Base-by-base conservation (phyloP, 2,329 filamentous ascomycete genomes). In the Nectriaceae sp. region DNA sequence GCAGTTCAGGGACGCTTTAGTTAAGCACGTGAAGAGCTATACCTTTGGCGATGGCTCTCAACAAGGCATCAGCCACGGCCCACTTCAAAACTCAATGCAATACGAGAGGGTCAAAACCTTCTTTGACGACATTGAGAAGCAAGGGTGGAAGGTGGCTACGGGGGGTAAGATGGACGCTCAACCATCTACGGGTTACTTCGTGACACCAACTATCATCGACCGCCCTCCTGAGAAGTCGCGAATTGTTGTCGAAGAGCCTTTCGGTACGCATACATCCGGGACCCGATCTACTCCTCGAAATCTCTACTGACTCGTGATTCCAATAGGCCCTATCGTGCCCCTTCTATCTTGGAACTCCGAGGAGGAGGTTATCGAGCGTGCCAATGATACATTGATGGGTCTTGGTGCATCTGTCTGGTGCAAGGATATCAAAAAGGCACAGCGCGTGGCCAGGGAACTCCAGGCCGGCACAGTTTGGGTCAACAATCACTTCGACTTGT, bases 401-500 rank as follows among this genome's bases (percentile, higher is more conserved):
- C 71, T 84, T 0, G 79, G 78, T 1, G 75, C 76, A 4, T 79
- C 79, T 0, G 74, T 86, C 0, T 85, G 80, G 70, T 78, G 73
- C 5, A 70, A 67, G 4, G 78, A 85, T 52, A 40, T 79, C 4
- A 68, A 68, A 1, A 66, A 71, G 8, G 82, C 80, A 0, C 70
- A 73, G 18, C 67, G 69, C 3, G 73, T 85, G 21, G 82, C 79
- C 0, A 61, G 72, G 21, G 70, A 72, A 18, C 66, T 86, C 11
- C 75, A 84, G 57, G 75, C 77, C 0, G 82, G 83, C 0, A 75
- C 67, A 2, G 77, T 85, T 1, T 85, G 79, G 75, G 77, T 85
- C 58, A 85, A 85, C 62, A 70, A 39, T 11, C 80, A 74, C 50
- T 68, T 82, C 53, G 81, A 82, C 64, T 52, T 58, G 1, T 40